Percentiles rank a stretch among this genome's conserved stretches.
phyloP scores from a whole-genome alignment of 805 yeast species.

The Lachancea meyersii region DNA sequence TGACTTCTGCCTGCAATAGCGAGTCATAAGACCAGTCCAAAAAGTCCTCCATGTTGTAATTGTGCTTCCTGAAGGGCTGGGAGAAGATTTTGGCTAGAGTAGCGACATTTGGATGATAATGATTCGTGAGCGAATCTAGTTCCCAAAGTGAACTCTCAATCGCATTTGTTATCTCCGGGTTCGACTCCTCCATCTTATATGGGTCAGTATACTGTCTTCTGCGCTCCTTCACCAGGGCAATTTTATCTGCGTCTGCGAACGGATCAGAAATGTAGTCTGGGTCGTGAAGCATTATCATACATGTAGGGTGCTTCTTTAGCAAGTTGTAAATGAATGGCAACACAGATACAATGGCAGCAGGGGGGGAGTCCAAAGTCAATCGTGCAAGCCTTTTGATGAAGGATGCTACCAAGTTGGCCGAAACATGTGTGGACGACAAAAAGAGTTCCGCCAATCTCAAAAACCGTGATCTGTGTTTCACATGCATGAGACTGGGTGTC shows the following conservation, averaged over 20 bases:
- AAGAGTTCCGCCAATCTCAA: conserved; percentile 82
- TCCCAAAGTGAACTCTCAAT: conserved; percentile 90
- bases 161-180: conserved; percentile 78
- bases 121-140: conserved; percentile 66
- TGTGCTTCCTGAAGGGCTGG: conserved; percentile 84
- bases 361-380: conserved; percentile 69
- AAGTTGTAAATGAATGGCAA: conserved; percentile 90
- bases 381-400: conserved; percentile 80
- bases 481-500: conserved; percentile 68
- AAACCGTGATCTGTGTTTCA: conserved; percentile 78
- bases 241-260: conserved; percentile 26
- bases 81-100: conserved; percentile 81
- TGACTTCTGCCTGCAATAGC: conserved; percentile 55
- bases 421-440: conserved; percentile 78
- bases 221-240: conserved; percentile 15
- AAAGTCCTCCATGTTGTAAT: conserved; percentile 89
- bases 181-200: conserved; percentile 52
- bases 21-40: conserved; percentile 81
- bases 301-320: conserved; percentile 85
- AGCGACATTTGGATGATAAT: conserved; percentile 94
- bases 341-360: conserved; percentile 79
- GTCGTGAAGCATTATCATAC: conserved; percentile 80
- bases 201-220: conserved; percentile 50
- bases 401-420: conserved; percentile 78
- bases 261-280: conserved; percentile 28